A percentile compares a stretch with the other conserved stretches of the same genome.
phyloP scores from a whole-genome alignment of 2,329 filamentous ascomycete genomes.

The Zasmidium angulare region DNA sequence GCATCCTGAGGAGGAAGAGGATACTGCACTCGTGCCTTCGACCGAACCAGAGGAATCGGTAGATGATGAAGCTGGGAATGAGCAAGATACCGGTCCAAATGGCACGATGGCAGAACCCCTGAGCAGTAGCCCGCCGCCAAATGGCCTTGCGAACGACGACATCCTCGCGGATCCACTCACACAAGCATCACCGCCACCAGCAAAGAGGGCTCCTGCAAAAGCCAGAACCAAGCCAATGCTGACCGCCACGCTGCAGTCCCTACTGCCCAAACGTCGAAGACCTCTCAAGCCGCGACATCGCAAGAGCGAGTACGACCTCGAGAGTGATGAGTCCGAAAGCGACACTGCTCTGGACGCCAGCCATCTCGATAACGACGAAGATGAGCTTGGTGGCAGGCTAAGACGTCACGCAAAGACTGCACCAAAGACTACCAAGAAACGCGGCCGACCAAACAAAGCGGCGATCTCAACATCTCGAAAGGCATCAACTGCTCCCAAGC shows the following conservation, averaged over 20 bases:
- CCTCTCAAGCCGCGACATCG: constrained; percentile 21
- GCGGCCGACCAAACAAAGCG: constrained; percentile 12
- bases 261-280: constrained; percentile 45
- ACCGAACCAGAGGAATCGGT: constrained; percentile 18
- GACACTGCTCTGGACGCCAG: constrained; percentile 22
- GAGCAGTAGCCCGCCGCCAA: constrained; percentile 40
- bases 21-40: constrained; percentile 18
- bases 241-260: constrained; percentile 45
- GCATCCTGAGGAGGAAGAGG: constrained; percentile 26
- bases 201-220: constrained; percentile 27
- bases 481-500: constrained; percentile 7
- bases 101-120: constrained; percentile 46
- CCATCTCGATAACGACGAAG: constrained; percentile 39
- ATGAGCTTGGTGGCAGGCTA: constrained; percentile 37
- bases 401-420: constrained; percentile 23
- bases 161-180: constrained; percentile 24
- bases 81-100: constrained; percentile 35
- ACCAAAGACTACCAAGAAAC: constrained; percentile 16
- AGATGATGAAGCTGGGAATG: constrained; percentile 24
- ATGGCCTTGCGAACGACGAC: neutral
- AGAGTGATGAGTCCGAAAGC: constrained; percentile 37
- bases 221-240: constrained; percentile 34
- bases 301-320: constrained; percentile 42
- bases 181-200: constrained; percentile 25
- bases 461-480: constrained; percentile 12